Conservation (phyloP, 257 asterid species). For the Forsythia viridissima region DNA sequence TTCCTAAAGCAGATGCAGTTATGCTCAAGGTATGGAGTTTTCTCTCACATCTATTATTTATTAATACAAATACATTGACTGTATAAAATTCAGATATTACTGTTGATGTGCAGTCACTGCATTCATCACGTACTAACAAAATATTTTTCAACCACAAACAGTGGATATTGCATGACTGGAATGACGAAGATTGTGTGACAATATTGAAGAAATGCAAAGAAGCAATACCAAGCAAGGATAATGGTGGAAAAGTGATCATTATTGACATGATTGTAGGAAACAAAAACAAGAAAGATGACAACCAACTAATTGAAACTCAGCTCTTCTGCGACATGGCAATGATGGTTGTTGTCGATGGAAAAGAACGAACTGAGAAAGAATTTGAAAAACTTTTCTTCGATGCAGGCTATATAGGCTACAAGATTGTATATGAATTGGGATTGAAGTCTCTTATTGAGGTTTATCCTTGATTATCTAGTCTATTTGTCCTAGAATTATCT, state of each 20-base stretch:
- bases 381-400: slow-evolving; percentile 15
- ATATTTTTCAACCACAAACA: background rate
- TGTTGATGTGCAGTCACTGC: too few species aligned
- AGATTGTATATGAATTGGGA: too few species aligned
- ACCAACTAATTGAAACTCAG: slow-evolving; percentile 15
- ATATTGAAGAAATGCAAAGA: background rate
- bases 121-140: too few species aligned
- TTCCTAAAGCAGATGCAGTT: background rate
- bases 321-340: slow-evolving; percentile 26
- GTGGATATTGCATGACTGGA: slow-evolving; percentile 41
- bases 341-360: slow-evolving; percentile 27
- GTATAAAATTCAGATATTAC: too few species aligned
- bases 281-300: background rate
- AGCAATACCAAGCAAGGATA: slow-evolving; percentile 16
- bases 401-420: too few species aligned
- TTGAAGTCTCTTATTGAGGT: too few species aligned
- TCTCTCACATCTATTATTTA: too few species aligned
- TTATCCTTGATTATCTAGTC: too few species aligned
- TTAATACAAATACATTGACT: too few species aligned
- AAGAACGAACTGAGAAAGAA: slow-evolving; percentile 40
- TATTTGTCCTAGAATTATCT: too few species aligned
- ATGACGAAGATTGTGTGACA: slow-evolving; percentile 28
- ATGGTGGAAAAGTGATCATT: slow-evolving; percentile 32
- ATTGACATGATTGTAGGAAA: slow-evolving; percentile 31
- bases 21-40: slow-evolving; percentile 18